Base-by-base conservation (phyloP, 805 yeast species). In the Cyberlindnera samutprakarnensis region DNA sequence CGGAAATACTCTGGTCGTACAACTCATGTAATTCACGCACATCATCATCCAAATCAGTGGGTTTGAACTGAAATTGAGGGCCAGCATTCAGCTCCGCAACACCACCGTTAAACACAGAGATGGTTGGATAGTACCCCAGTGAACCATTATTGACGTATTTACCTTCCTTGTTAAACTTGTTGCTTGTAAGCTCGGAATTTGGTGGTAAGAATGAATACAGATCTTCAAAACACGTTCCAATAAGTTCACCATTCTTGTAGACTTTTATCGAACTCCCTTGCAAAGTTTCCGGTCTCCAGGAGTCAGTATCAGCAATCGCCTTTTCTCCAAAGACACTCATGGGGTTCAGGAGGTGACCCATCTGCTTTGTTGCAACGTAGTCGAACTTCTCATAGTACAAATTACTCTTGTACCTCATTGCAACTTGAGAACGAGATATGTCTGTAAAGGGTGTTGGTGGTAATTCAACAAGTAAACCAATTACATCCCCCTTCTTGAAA, bases 51-150 rank as follows among this genome's bases (percentile, higher is more conserved):
- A 64, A 20, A 11, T 56, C 61, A 0, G 46, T 49, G 1, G 78
- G 72, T 11, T 59, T 56, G 32, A 46, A 64, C 38, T 64, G 62
- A 44, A 87, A 70, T 10, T 75, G 64, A 0, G 85, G 80, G 0
- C 87, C 82, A 3, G 85, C 66, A 41, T 82, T 76, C 35, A 90
- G 54, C 37, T 70, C 62, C 5, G 84, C 94, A 8, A 70, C 61
- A 0, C 97, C 97, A 3, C 80, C 80, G 42, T 74, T 75, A 51
- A 74, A 92, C 17, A 81, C 82, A 33, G 95, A 82, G 21, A 85
- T 66, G 62, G 87, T 84, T 2, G 98, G 97, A 57, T 78, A 92
- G 53, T 92, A 92, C 0, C 97, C 98, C 33, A 86, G 58, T 26
- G 74, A 62, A 1, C 95, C 95, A 51, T 92, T 96, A 52, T 92